These are phyloP conservation scores for Hirschfeldia incana DNA, from an alignment of 345 rosid genomes.

Conservation along the genomic window DNA sequence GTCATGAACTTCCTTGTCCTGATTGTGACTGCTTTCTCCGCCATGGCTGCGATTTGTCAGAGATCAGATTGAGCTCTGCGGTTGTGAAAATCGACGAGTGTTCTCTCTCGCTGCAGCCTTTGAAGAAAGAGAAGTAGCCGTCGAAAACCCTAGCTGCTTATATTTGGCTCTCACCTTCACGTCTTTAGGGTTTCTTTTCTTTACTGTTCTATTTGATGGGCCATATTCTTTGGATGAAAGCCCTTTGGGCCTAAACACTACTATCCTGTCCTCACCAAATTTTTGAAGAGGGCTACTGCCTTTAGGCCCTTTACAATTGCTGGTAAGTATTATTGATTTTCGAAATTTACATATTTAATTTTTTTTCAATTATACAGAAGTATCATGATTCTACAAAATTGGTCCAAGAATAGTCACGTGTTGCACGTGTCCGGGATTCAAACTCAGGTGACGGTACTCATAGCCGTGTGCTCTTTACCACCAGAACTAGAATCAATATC, in stretches of 20 bases:
- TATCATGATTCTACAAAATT: too few species aligned
- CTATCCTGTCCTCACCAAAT: not conserved
- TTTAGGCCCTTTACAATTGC: too few species aligned
- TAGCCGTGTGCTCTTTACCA: too few species aligned
- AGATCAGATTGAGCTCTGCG: conserved; percentile 29
- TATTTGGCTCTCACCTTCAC: conserved; percentile 23
- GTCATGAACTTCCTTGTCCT: conserved; percentile 97
- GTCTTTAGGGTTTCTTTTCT: conserved; percentile 25
- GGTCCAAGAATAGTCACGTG: too few species aligned
- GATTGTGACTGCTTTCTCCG: conserved; percentile 89
- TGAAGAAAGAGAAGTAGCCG: not conserved
- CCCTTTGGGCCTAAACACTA: not conserved
- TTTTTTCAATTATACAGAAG: too few species aligned
- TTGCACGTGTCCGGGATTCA: too few species aligned
- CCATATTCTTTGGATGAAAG: not conserved
- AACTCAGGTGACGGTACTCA: too few species aligned
- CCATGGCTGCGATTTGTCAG: conserved; percentile 46
- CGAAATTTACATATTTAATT: too few species aligned
- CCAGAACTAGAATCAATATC: too few species aligned
- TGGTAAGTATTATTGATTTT: too few species aligned
- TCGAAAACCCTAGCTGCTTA: conserved; percentile 20
- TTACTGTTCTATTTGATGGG: not conserved
- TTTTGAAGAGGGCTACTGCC: too few species aligned
- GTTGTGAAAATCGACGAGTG: conserved; percentile 2
- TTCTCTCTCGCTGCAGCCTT: conserved; percentile 20